Conservation (phyloP, 257 asterid genomes). For the Gentiana macrophylla region DNA sequence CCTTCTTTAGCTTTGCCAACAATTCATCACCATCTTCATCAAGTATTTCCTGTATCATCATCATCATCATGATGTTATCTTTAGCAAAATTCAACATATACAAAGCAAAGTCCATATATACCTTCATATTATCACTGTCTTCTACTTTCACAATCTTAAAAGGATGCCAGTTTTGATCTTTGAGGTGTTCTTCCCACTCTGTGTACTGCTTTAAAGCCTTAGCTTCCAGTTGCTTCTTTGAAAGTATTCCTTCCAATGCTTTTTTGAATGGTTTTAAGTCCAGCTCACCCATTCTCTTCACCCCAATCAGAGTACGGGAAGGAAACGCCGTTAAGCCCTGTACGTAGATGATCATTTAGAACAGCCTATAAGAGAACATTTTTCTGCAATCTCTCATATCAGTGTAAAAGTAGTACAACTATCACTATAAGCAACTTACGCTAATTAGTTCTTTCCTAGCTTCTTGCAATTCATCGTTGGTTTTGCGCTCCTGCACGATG, state of each 20-base stretch:
- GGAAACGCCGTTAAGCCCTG: conserved; percentile 3
- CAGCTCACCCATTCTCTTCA: conserved; percentile 17
- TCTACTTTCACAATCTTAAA: conserved; percentile 9
- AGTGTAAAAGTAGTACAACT: background rate
- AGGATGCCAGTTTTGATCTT: conserved; percentile 10
- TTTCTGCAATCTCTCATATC: background rate
- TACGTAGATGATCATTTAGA: background rate
- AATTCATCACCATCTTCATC: conserved; percentile 3
- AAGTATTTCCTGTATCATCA: background rate
- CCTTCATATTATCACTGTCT: background rate
- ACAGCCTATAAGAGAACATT: background rate
- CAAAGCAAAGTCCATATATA: too few species aligned
- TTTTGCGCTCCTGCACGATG: conserved; percentile 6
- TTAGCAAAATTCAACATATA: too few species aligned
- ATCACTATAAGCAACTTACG: background rate
- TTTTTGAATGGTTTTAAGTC: conserved; percentile 4
- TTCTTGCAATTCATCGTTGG: conserved; percentile 11
- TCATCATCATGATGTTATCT: background rate
- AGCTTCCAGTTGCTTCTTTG: conserved; percentile 1
- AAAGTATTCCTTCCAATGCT: conserved; percentile 1
- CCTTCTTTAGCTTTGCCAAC: background rate
- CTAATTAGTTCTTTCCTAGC: conserved; percentile 10
- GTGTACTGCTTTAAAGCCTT: conserved; percentile 5
- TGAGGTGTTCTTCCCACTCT: conserved; percentile 8
- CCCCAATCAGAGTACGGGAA: conserved; percentile 1